phyloP scores from a whole-genome alignment of 805 yeast genomes.

The Wickerhamomyces sydowiorum region DNA sequence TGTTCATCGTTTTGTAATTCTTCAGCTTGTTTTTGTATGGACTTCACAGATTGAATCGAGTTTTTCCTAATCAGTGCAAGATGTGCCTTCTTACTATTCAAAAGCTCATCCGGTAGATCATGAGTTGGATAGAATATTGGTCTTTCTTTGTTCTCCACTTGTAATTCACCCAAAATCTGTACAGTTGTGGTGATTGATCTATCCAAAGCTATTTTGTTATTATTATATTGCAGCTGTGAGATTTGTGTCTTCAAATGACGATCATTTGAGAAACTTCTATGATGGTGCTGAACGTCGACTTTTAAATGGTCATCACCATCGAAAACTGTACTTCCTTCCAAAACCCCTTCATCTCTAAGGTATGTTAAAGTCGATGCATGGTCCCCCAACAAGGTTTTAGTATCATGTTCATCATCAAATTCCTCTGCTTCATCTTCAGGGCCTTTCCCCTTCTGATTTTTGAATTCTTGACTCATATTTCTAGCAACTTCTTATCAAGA shows the following conservation, averaged over 20 bases:
- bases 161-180: conserved; percentile 44
- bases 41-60: conserved; percentile 16
- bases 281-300: conserved; percentile 9
- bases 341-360: conserved; percentile 18
- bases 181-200: conserved; percentile 51
- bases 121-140: conserved; percentile 59
- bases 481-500: neutral
- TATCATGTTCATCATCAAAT: conserved; percentile 4
- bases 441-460: neutral
- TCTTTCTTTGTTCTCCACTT: conserved; percentile 49
- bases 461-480: conserved; percentile 12
- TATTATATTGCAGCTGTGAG: conserved; percentile 73
- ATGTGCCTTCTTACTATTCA: conserved; percentile 47
- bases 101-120: conserved; percentile 22
- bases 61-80: conserved; percentile 46
- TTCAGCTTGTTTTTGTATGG: conserved; percentile 11
- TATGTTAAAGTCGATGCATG: conserved; percentile 17
- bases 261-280: conserved; percentile 23
- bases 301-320: conserved; percentile 14
- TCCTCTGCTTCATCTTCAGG: conserved; percentile 1
- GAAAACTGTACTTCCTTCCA: conserved; percentile 21
- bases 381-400: conserved; percentile 4
- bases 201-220: conserved; percentile 59
- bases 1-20: conserved; percentile 17
- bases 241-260: conserved; percentile 46